Evolutionary conservation across 768 basidiomycete species (phyloP), one percentile per base, ranked within the genome.

Genomic region (Hygrocybe punicea): DNA sequence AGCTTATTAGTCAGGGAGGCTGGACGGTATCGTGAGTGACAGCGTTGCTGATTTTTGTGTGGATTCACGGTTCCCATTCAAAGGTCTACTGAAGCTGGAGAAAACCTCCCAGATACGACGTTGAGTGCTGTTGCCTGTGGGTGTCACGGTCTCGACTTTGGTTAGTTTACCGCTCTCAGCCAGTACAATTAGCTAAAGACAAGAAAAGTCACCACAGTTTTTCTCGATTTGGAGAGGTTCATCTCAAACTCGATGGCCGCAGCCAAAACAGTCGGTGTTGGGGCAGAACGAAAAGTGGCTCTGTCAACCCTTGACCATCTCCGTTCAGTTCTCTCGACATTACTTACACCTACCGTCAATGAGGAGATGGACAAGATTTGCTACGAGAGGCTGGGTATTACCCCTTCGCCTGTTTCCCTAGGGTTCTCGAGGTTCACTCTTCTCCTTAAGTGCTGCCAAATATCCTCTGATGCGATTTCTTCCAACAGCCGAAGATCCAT

Each of bases 11-110:
- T 2, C 81, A 89, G 65, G 86, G 87, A 0, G 82, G 81, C 1
- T 98, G 95, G 96, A 70, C 71, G 16, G 78, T 84, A 52, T 65
- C 89, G 96, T 95, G 63, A 44, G 78, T 45, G n/a, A 21, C 16
- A 16, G 11, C 34, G 24, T 36, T 24, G 44, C 14, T 23, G 17
- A 39, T 25, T 24, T 46, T n/a, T n/a, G n/a, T 8, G 17, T 19
- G 16, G 6, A 29, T 23, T 19, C 16, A 34, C 8, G 8, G 2
- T 39, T 35, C 54, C 11, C 37, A 35, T 45, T 42, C 23, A 14
- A 8, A 36, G 39, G 14, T 19, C 33, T 29, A 17, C 37, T 13
- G 16, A 36, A 33, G 14, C 23, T 14, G 36, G 21, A 24, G 50
- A 55, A 24, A 45, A 54, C 47, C 51, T 36, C 17, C 49, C 50